Evolutionary conservation across 768 basidiomycete genomes (phyloP).

Genomic region (Hemileccinum rubropunctum): DNA sequence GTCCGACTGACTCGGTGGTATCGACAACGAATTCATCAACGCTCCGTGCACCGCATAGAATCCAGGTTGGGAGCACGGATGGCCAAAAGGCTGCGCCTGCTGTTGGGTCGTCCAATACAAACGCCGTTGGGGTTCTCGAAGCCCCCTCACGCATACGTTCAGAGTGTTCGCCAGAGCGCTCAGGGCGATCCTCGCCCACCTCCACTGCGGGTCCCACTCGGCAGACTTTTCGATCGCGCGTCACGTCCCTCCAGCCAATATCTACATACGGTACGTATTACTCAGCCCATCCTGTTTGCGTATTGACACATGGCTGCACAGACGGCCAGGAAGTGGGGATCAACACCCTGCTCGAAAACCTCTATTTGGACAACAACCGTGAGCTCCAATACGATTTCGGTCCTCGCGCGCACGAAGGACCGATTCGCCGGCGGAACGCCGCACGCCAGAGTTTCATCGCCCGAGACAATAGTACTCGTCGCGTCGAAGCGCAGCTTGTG

Average conservation of each 20-base stretch:
- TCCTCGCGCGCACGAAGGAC: constrained; percentile 79
- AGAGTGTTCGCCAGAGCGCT: constrained; percentile 66
- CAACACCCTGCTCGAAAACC: constrained; percentile 81
- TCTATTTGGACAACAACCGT: constrained; percentile 83
- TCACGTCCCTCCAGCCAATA: constrained; percentile 56
- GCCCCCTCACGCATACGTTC: constrained; percentile 64
- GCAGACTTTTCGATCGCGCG: constrained; percentile 44
- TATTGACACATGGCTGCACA: constrained; percentile 29
- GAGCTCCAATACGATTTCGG: constrained; percentile 92
- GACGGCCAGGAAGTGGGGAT: constrained; percentile 92
- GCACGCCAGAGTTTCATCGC: constrained; percentile 64
- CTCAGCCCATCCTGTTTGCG: not conserved
- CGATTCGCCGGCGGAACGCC: constrained; percentile 72
- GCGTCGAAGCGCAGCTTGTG: constrained; percentile 76
- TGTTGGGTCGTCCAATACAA: constrained; percentile 80
- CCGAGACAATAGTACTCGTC: constrained; percentile 59
- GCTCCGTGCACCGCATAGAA: constrained; percentile 53
- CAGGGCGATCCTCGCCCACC: constrained; percentile 76
- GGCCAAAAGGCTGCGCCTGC: constrained; percentile 88
- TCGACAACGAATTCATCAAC: constrained; percentile 68
- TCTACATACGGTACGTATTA: constrained; percentile 63
- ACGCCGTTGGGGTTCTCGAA: constrained; percentile 80
- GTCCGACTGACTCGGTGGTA: constrained; percentile 80
- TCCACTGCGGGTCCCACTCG: constrained; percentile 58
- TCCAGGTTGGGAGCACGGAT: constrained; percentile 72